Evolutionary conservation across 78 protist genomes (phyloP), one percentile per base, ranked within the genome.

Genomic region (Creolimax fragrantissima): DNA sequence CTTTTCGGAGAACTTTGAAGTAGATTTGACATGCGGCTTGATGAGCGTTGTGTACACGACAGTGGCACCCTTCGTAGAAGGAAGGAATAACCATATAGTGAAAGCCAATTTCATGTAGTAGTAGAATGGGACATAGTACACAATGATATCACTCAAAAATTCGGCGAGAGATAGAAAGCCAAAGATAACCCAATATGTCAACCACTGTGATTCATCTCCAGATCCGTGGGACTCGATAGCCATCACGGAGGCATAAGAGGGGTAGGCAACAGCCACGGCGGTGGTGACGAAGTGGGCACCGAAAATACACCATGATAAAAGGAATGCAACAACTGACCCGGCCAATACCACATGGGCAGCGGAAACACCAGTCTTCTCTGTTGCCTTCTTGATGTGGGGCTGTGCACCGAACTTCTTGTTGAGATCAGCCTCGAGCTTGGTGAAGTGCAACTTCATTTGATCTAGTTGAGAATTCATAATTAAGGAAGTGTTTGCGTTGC

Each of bases 161-260:
- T 93, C 94, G 17, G 84, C 5, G 32, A 83, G 3, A 67, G 2
- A n/a, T 81, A 93, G 89, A 45, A 24, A 41, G 58, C 91, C 94
- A 41, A 36, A 93, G 43, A 93, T 91, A 7, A 89, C 83, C 94
- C 94, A 93, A 44, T 93, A 93, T 3, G 66, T 93, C 85, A 93
- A 66, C 94, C 94, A 93, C 88, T 81, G 92, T 24, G 85, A 45
- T 39, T 89, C 94, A 42, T 93, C 94, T 32, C 35, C 81, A 2
- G 41, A 6, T 17, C 17, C 36, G 74, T 42, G 41, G 35, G 85
- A n/a, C 84, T 90, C 92, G 84, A 90, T 90, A 5, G 92, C 92
- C 35, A 37, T 6, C 44, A 84, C 11, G 6, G 88, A 84, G 41
- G 43, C 32, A 2, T 84, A 84, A 6, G 88, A 35, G 88, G 88